Base-by-base conservation (phyloP, 1,284 basidiomycete species). In the Butyriboletus appendiculatus region DNA sequence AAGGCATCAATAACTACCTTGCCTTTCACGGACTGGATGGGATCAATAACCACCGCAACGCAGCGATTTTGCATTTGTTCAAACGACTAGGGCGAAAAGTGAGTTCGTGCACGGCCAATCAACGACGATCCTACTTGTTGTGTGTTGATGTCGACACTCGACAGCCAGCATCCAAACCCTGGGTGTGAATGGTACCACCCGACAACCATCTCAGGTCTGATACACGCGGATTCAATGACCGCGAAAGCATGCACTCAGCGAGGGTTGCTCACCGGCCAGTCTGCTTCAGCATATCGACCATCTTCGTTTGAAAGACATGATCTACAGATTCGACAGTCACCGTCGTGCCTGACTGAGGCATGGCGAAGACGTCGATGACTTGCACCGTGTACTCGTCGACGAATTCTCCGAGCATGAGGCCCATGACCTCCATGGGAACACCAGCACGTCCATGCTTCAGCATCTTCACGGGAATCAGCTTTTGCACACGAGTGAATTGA, bases 171-270 rank as follows among this genome's bases (percentile, higher is more conserved):
- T 6, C 97, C 97, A 72, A 99, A 99, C 30, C 97, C 97, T 50
- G 97, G 97, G 78, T 99, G 97, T 45, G 97, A 99, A 75, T 99
- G 97, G 72, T 99, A 99, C 97, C 97, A 99, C 9, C 97, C 97
- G 0, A 99, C 97, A 11, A 99, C 97, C 86, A 92, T 95, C 77
- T 99, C 97, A 45, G 96, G 94, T 64, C 96, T 96, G 66, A 28
- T 52, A 45, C 35, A 34, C 42, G 16, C 28, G 12, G 1, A 18
- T 35, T 64, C 50, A 42, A 34, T 34, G 22, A 43, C 58, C 40
- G 42, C 45, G n/a, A 44, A 28, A 24, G 26, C 49, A 51, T 1
- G 16, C 26, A 37, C 38, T 28, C 45, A 38, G 40, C 39, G 43
- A 48, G 39, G 41, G 45, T 24, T 35, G 43, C 58, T 68, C 65